Base-by-base conservation (phyloP, 2,329 filamentous ascomycete species). In the Thelonectria olida region DNA sequence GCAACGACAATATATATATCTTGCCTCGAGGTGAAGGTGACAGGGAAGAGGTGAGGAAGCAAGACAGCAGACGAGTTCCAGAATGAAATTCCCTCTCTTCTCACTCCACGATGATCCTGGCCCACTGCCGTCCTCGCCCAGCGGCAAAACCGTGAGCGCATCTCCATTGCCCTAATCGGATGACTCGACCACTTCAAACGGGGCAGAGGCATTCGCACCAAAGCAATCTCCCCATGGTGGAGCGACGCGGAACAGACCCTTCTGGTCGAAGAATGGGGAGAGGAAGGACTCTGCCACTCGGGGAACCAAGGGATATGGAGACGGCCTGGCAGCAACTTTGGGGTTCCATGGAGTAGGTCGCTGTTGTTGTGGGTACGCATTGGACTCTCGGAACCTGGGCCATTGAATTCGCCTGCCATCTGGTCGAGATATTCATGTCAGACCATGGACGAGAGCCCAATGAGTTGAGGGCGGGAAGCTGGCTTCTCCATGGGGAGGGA, bases 181-280 rank as follows among this genome's bases (percentile, higher is more conserved):
- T 47, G 49, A 58, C 61, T 59, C 50, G 47, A 50, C 50, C 45
- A 49, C 48, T 56, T 54, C 47, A 48, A 53, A 23, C 54, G 41
- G 52, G 54, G 45, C 44, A 54, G 49, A 65, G 51, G 58, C 36
- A 61, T 53, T 41, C 59, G 50, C 22, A 52, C 42, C 13, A 49
- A 39, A 50, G 41, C 50, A 61, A 66, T 67, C 61, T 65, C 64
- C 55, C 54, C 66, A 68, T 64, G 59, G 64, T 69, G 66, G 64
- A 67, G 61, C 62, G 62, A 52, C 53, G 56, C 48, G 48, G 61
- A 59, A 45, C 48, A 44, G 54, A 42, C 27, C 52, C 47, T 47
- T 50, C 50, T 55, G 50, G 57, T 15, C 45, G 44, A 12, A 38
- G 28, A 39, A 41, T 27, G 51, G 41, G 53, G 53, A 31, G 22